These are phyloP conservation scores for Nothophoma quercina DNA, from an alignment of 2,329 filamentous ascomycete species.

Conservation along the genomic window DNA sequence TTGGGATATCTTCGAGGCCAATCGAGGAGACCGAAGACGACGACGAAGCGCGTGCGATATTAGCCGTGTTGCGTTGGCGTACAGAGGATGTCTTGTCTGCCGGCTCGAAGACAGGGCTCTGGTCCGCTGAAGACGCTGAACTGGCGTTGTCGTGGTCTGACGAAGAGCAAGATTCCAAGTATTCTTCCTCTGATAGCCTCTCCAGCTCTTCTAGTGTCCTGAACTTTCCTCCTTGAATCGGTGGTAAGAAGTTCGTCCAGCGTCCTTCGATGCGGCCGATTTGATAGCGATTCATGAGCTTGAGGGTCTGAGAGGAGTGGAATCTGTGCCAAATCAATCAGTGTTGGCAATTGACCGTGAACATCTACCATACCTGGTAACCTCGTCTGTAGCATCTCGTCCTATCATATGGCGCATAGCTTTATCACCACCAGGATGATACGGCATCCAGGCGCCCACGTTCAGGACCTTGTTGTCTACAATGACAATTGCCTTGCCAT, in stretches of 20 bases:
- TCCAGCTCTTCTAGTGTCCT: constrained; percentile 58
- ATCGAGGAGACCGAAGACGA: constrained; percentile 66
- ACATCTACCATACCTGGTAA: constrained; percentile 74
- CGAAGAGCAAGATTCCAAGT: constrained; percentile 22
- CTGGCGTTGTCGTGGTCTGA: constrained; percentile 38
- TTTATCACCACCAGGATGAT: constrained; percentile 91
- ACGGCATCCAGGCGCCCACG: constrained; percentile 86
- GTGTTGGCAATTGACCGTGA: not conserved
- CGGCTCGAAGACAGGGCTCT: constrained; percentile 67
- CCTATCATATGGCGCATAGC: constrained; percentile 93
- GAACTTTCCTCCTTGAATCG: constrained; percentile 88
- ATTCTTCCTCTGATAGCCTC: constrained; percentile 46
- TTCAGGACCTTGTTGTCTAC: constrained; percentile 83
- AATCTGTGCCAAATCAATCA: constrained; percentile 61
- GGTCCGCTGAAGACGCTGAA: constrained; percentile 60
- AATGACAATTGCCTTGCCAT: constrained; percentile 81
- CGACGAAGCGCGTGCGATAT: constrained; percentile 56
- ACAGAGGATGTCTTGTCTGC: constrained; percentile 48
- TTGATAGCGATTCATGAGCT: constrained; percentile 80
- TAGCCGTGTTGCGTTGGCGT: constrained; percentile 49
- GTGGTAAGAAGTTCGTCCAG: constrained; percentile 89
- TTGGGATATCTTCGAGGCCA: constrained; percentile 50
- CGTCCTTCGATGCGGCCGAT: constrained; percentile 81
- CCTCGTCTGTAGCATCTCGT: constrained; percentile 91
- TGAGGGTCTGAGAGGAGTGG: constrained; percentile 79